These are phyloP conservation scores for Xylaria cubensis DNA, from an alignment of 495 filamentous ascomycete genomes.

Conservation along the genomic window DNA sequence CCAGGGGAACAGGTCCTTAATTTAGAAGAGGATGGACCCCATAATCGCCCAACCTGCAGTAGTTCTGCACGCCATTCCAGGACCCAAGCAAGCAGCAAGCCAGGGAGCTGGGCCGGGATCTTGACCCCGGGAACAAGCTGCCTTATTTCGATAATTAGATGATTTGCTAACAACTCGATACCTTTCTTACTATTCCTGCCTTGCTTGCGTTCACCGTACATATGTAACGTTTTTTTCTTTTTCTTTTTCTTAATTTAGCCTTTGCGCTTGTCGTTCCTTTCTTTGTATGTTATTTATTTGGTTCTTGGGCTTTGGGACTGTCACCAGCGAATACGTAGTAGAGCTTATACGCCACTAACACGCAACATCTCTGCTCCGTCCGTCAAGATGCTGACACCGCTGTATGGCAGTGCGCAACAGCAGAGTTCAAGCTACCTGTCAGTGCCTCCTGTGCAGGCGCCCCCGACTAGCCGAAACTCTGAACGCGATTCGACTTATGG, in stretches of 20 bases:
- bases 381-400: slow-evolving; percentile 37
- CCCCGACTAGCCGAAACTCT: slow-evolving; percentile 41
- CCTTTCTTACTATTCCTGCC: slow-evolving; percentile 10
- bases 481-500: slow-evolving; percentile 42
- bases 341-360: slow-evolving; percentile 16
- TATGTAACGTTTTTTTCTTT: slow-evolving; percentile 1
- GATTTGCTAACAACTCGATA: slow-evolving; percentile 12
- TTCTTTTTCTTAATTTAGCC: neutral
- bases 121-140: slow-evolving; percentile 18
- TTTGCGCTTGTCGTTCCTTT: neutral
- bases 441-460: slow-evolving; percentile 42
- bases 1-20: slow-evolving; percentile 23
- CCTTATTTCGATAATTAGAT: neutral
- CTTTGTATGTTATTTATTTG: neutral
- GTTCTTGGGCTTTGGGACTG: neutral
- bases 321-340: neutral
- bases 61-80: slow-evolving; percentile 14
- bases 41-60: slow-evolving; percentile 21
- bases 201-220: slow-evolving; percentile 4
- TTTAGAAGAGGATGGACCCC: slow-evolving; percentile 28
- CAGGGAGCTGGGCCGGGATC: slow-evolving; percentile 13
- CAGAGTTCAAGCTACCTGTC: slow-evolving; percentile 26
- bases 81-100: neutral
- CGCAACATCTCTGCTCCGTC: neutral
- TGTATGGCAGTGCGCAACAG: slow-evolving; percentile 31